phyloP scores from a whole-genome alignment of 2,329 filamentous ascomycete species.

The Colletotrichum zoysiae region DNA sequence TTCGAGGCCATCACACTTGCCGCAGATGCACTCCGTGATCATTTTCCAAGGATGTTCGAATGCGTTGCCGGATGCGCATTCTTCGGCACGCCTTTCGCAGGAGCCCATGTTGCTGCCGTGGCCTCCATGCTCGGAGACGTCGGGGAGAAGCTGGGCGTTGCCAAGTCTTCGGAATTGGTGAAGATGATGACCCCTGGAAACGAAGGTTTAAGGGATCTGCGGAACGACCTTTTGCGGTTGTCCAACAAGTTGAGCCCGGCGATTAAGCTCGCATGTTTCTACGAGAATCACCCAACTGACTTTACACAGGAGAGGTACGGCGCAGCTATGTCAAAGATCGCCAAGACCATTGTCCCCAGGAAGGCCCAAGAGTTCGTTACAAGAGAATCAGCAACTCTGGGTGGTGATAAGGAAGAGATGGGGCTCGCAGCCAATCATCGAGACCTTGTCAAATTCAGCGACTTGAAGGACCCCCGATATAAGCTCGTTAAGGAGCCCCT shows the following conservation, averaged over 20 bases:
- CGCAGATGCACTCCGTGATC: slow-evolving; percentile 50
- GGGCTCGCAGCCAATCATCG: slow-evolving; percentile 55
- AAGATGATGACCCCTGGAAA: slow-evolving; percentile 57
- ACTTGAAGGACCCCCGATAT: slow-evolving; percentile 54
- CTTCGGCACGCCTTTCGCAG: slow-evolving; percentile 58
- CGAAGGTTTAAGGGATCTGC: slow-evolving; percentile 53
- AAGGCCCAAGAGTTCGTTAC: slow-evolving; percentile 55
- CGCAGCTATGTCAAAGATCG: slow-evolving; percentile 51
- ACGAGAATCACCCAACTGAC: slow-evolving; percentile 55
- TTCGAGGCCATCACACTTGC: slow-evolving; percentile 45
- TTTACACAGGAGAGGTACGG: slow-evolving; percentile 44
- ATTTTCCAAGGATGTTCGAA: slow-evolving; percentile 56
- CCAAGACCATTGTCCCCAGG: slow-evolving; percentile 49
- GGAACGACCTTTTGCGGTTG: slow-evolving; percentile 55
- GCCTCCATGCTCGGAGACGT: slow-evolving; percentile 54
- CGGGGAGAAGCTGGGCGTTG: slow-evolving; percentile 50
- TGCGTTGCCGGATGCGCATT: slow-evolving; percentile 54
- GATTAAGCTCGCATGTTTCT: slow-evolving; percentile 56
- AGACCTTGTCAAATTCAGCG: slow-evolving; percentile 57
- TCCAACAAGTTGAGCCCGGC: slow-evolving; percentile 51
- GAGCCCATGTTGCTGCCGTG: slow-evolving; percentile 52
- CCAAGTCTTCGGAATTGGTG: slow-evolving; percentile 53
- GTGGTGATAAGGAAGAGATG: slow-evolving; percentile 50
- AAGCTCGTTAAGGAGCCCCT: slow-evolving; percentile 53
- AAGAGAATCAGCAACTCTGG: slow-evolving; percentile 55